Conservation (phyloP, 495 filamentous ascomycete genomes). For the Pseudomonodictys pantanalensis region DNA sequence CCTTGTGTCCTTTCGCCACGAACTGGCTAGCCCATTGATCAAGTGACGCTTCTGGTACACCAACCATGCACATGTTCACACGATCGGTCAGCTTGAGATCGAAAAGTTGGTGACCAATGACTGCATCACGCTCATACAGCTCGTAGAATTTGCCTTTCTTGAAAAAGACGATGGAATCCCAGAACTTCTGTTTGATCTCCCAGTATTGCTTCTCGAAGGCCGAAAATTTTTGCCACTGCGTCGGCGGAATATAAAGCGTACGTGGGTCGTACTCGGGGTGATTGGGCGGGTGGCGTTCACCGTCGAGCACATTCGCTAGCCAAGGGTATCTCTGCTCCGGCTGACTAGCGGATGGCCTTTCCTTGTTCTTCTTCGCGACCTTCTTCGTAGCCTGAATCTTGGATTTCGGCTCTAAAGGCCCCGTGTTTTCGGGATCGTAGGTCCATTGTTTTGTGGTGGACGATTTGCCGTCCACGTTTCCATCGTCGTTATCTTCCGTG, state of each 20-base stretch:
- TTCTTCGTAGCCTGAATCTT: constrained; percentile 45
- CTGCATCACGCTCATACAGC: constrained; percentile 96
- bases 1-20: constrained; percentile 91
- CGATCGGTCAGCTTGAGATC: constrained; percentile 97
- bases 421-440: constrained; percentile 73
- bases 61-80: constrained; percentile 99
- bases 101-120: constrained; percentile 93
- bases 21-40: constrained; percentile 94
- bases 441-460: constrained; percentile 84
- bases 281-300: constrained; percentile 71
- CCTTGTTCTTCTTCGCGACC: constrained; percentile 54
- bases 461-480: constrained; percentile 37
- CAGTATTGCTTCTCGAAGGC: constrained; percentile 98
- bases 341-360: constrained; percentile 72
- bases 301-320: constrained; percentile 81
- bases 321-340: constrained; percentile 82
- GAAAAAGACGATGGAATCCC: constrained; percentile 98
- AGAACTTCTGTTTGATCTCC: constrained; percentile 98
- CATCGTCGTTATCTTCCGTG: constrained; percentile 57
- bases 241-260: constrained; percentile 80
- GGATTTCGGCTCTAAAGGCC: constrained; percentile 56
- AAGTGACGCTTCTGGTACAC: constrained; percentile 85
- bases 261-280: constrained; percentile 91
- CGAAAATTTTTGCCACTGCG: constrained; percentile 74
- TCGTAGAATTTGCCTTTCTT: constrained; percentile 99